Evolutionary conservation across 495 filamentous ascomycete species (phyloP).

Genomic region (Aspergillus leporis): DNA sequence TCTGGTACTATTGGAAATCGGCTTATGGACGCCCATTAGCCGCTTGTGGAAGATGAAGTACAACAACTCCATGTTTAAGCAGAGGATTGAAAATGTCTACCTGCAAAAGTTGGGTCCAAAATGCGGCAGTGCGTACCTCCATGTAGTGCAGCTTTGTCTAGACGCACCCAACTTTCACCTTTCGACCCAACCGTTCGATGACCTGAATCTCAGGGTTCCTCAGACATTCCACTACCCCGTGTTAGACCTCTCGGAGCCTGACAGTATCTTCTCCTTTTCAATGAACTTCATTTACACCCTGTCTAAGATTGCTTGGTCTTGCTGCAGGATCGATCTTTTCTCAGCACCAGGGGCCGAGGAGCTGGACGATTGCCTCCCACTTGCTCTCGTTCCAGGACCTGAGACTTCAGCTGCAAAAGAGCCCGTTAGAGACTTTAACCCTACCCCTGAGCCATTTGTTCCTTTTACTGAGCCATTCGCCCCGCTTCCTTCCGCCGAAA

Average conservation of each 20-base stretch:
- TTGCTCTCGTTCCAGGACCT: constrained; percentile 43
- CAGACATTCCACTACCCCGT: constrained; percentile 50
- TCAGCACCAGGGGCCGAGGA: constrained; percentile 44
- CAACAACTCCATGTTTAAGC: constrained; percentile 61
- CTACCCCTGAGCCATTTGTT: constrained; percentile 19
- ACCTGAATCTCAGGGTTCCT: constrained; percentile 43
- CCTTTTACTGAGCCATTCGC: constrained; percentile 26
- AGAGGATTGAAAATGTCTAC: constrained; percentile 60
- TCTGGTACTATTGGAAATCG: constrained; percentile 81
- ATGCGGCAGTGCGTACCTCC: constrained; percentile 76
- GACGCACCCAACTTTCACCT: constrained; percentile 66
- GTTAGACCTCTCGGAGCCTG: constrained; percentile 48
- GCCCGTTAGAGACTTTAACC: constrained; percentile 21
- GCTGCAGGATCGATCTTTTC: constrained; percentile 49
- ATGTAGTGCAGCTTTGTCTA: constrained; percentile 78
- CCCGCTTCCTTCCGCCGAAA: constrained; percentile 24
- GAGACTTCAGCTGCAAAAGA: constrained; percentile 33
- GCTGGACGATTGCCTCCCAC: constrained; percentile 46
- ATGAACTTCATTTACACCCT: constrained; percentile 52
- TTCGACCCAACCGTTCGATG: constrained; percentile 57
- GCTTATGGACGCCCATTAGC: constrained; percentile 80
- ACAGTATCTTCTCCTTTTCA: constrained; percentile 47
- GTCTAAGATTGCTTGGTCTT: constrained; percentile 46
- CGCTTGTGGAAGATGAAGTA: constrained; percentile 69
- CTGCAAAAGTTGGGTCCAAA: constrained; percentile 67